These are phyloP conservation scores for Ceratobasidium papillatum DNA, from an alignment of 1,284 basidiomycete genomes.

Conservation along the genomic window DNA sequence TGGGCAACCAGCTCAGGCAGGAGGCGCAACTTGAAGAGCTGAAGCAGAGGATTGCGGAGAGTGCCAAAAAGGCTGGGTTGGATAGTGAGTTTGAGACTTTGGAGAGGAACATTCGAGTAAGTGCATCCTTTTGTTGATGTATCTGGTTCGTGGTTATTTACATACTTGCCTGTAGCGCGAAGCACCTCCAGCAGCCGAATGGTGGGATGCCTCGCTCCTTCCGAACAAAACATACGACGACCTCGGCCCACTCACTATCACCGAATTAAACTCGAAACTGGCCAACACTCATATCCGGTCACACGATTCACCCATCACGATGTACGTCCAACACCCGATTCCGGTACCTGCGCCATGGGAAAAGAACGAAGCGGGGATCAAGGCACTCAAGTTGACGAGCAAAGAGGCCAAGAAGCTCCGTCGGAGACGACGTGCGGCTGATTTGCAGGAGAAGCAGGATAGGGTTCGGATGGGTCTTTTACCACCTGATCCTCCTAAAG, in stretches of 20 bases:
- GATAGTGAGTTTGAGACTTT: constrained; percentile 90
- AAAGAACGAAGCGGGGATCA: constrained; percentile 76
- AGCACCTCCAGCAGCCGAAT: constrained; percentile 89
- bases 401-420: constrained; percentile 99
- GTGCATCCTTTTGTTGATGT: constrained; percentile 45
- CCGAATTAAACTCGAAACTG: constrained; percentile 56
- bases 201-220: constrained; percentile 96
- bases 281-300: constrained; percentile 68
- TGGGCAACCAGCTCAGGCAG: constrained; percentile 85
- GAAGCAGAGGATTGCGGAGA: constrained; percentile 92
- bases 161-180: constrained; percentile 64
- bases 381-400: constrained; percentile 89
- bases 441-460: constrained; percentile 94
- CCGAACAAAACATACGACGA: constrained; percentile 83
- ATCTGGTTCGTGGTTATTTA: background rate
- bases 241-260: constrained; percentile 52
- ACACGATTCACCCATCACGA: constrained; percentile 80
- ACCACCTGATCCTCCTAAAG: constrained; percentile 95
- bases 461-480: constrained; percentile 95
- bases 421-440: constrained; percentile 85
- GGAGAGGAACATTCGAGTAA: constrained; percentile 85
- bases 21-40: constrained; percentile 89
- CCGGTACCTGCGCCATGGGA: constrained; percentile 92
- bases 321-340: constrained; percentile 97
- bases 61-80: constrained; percentile 90